phyloP scores from a whole-genome alignment of 805 yeast genomes.

The Candida stauntonica region DNA sequence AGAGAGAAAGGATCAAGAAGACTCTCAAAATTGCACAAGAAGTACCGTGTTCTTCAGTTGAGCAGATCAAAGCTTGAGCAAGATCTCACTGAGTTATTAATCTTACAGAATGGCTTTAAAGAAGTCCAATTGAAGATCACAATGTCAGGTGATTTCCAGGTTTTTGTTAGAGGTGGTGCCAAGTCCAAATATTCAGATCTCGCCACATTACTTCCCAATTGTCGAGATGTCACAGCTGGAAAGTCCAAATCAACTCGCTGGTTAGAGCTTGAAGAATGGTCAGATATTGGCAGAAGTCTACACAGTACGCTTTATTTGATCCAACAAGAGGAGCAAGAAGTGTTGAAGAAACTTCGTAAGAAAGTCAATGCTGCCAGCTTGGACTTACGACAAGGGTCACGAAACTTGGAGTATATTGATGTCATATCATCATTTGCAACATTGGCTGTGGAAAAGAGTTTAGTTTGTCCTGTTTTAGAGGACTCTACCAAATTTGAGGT shows the following conservation, averaged over 20 bases:
- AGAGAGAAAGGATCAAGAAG: conserved; percentile 8
- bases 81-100: conserved; percentile 15
- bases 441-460: conserved; percentile 61
- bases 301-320: conserved; percentile 45
- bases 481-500: conserved; percentile 45
- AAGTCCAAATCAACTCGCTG: conserved; percentile 39
- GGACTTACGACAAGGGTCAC: conserved; percentile 46
- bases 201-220: conserved; percentile 10
- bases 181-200: conserved; percentile 13
- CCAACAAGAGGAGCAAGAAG: conserved; percentile 46
- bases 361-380: conserved; percentile 36
- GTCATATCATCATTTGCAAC: conserved; percentile 67
- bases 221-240: conserved; percentile 31
- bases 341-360: conserved; percentile 46
- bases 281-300: conserved; percentile 44
- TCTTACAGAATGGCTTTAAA: conserved; percentile 25
- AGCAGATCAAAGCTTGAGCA: conserved; percentile 6
- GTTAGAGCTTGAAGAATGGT: conserved; percentile 48
- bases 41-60: conserved; percentile 1
- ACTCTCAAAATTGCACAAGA: conserved; percentile 7
- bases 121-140: conserved; percentile 36
- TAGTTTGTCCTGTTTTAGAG: conserved; percentile 63
- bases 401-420: conserved; percentile 63
- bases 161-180: conserved; percentile 37
- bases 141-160: conserved; percentile 41